phyloP scores from a whole-genome alignment of 2,329 filamentous ascomycete species.

The Curvularia verruculosa region DNA sequence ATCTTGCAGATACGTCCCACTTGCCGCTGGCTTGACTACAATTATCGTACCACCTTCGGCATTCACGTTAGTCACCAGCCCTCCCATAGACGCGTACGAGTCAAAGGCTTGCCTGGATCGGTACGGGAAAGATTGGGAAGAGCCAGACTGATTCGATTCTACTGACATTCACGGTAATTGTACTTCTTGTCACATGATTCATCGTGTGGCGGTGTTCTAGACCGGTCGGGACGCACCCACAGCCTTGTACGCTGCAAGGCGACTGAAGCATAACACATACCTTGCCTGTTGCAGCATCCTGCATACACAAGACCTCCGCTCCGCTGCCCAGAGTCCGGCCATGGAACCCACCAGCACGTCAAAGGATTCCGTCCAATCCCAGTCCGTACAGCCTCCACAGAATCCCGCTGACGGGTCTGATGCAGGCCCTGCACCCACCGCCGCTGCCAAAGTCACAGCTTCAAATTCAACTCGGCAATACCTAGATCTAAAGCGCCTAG shows the following conservation, averaged over 20 bases:
- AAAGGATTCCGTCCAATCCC: slow-evolving; percentile 10
- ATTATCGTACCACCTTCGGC: neutral
- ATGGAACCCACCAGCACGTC: slow-evolving; percentile 11
- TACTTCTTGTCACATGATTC: neutral
- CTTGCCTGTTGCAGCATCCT: slow-evolving; percentile 4
- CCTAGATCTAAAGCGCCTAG: slow-evolving; percentile 16
- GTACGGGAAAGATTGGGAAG: slow-evolving; percentile 2
- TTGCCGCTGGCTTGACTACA: neutral
- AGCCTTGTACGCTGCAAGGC: slow-evolving; percentile 11
- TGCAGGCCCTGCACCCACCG: no score
- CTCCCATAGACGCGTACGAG: neutral
- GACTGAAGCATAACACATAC: slow-evolving; percentile 5
- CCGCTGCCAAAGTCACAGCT: neutral
- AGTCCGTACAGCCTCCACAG: neutral
- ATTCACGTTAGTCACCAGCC: neutral
- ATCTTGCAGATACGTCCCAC: neutral
- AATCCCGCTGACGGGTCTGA: neutral
- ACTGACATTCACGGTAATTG: neutral
- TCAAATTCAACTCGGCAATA: slow-evolving; percentile 6
- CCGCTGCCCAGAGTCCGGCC: slow-evolving; percentile 11
- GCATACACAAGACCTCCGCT: slow-evolving; percentile 25
- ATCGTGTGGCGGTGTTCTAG: slow-evolving; percentile 10
- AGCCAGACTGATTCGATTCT: neutral
- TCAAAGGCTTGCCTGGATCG: neutral
- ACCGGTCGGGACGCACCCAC: neutral